These are phyloP conservation scores for Saturnispora hagleri DNA, from an alignment of 805 yeast species.

Conservation along the genomic window DNA sequence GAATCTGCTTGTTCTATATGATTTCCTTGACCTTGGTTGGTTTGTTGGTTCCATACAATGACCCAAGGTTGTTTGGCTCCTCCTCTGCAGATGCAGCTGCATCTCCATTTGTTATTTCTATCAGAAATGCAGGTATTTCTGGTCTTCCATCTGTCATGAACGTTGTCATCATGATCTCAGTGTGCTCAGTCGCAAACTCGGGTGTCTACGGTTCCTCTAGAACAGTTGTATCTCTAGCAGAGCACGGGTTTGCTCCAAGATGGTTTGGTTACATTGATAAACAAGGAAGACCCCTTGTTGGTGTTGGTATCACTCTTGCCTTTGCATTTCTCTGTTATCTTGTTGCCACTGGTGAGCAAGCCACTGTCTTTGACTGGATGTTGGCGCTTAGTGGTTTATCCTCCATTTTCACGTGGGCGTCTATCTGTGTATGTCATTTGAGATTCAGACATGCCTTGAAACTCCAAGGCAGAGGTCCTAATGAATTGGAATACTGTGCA, in stretches of 20 bases:
- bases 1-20: constrained; percentile 47
- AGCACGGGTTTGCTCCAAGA: constrained; percentile 59
- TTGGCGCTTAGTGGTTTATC: constrained; percentile 67
- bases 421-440: constrained; percentile 58
- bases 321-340: constrained; percentile 55
- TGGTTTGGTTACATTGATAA: constrained; percentile 62
- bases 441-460: constrained; percentile 61
- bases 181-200: constrained; percentile 68
- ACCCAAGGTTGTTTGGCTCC: constrained; percentile 37
- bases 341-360: constrained; percentile 48
- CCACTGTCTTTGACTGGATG: constrained; percentile 62
- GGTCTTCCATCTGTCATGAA: constrained; percentile 68
- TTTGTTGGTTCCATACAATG: constrained; percentile 46
- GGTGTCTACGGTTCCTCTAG: constrained; percentile 66
- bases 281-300: constrained; percentile 69
- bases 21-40: constrained; percentile 40
- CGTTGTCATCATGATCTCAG: constrained; percentile 64
- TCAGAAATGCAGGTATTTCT: constrained; percentile 48
- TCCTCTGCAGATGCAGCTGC: constrained; percentile 46
- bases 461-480: constrained; percentile 56
- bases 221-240: constrained; percentile 57
- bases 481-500: constrained; percentile 59
- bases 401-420: constrained; percentile 70
- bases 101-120: constrained; percentile 72
- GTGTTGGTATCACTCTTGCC: constrained; percentile 42